Evolutionary conservation across 148 eudicot species (phyloP).

Genomic region (Talinum fruticosum): DNA sequence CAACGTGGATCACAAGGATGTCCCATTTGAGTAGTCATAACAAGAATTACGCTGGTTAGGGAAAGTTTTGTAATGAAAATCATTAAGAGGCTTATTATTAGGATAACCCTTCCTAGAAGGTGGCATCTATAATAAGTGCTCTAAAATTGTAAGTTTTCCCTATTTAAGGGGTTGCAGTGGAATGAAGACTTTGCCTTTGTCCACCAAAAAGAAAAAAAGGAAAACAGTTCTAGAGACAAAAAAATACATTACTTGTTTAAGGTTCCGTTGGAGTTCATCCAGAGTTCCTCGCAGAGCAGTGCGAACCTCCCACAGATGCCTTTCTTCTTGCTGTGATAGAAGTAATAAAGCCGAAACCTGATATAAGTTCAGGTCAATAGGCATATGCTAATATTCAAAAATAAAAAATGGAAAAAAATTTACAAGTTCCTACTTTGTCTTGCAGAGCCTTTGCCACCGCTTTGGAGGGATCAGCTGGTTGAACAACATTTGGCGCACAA

Average conservation of each 20-base stretch:
- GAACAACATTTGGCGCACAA: conserved; percentile 27
- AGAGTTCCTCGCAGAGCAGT: conserved; percentile 63
- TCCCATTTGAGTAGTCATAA: too few species aligned
- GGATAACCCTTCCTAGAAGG: too few species aligned
- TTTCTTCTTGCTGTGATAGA: conserved; percentile 87
- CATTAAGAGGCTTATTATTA: too few species aligned
- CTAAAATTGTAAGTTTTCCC: too few species aligned
- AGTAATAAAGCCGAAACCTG: conserved; percentile 89
- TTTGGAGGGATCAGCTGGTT: conserved; percentile 45
- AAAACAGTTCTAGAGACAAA: not conserved
- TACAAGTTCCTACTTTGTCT: conserved; percentile 65
- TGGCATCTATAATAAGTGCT: too few species aligned
- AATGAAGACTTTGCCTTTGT: too few species aligned
- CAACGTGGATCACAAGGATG: too few species aligned
- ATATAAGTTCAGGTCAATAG: conserved; percentile 18
- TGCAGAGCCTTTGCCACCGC: conserved; percentile 76
- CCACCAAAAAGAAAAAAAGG: too few species aligned
- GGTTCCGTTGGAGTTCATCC: conserved; percentile 81
- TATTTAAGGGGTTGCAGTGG: too few species aligned
- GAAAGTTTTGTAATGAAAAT: too few species aligned
- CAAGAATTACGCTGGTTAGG: too few species aligned
- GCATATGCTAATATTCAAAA: conserved; percentile 14
- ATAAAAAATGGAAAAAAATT: not conserved
- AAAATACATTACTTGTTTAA: conserved; percentile 57
- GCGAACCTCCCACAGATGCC: conserved; percentile 73